Percentiles rank a stretch among this genome's conserved stretches.
phyloP scores from a whole-genome alignment of 2,329 filamentous ascomycete genomes.

The Balansia obtecta region DNA sequence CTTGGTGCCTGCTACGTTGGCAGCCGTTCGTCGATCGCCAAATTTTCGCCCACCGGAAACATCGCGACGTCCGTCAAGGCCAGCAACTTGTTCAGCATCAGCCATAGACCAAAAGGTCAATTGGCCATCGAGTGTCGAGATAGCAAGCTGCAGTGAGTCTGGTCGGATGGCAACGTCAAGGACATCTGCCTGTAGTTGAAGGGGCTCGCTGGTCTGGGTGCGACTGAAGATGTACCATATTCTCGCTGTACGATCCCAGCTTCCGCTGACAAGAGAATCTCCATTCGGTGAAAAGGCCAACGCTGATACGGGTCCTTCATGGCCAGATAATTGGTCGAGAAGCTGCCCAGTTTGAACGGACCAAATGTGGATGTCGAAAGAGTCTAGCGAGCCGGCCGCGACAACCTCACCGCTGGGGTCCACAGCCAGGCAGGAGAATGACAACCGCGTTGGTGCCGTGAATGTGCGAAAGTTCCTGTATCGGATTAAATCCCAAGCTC shows the following conservation, averaged over 20 bases:
- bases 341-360: slow-evolving; percentile 95
- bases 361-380: slow-evolving; percentile 97
- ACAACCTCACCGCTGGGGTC: slow-evolving; percentile 95
- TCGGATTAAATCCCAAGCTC: slow-evolving; percentile 91
- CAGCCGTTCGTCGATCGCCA: slow-evolving; percentile 78
- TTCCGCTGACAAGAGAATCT: slow-evolving; percentile 72
- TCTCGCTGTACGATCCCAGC: slow-evolving; percentile 91
- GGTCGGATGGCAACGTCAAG: slow-evolving; percentile 77
- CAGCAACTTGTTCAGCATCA: slow-evolving; percentile 75
- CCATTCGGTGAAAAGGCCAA: slow-evolving; percentile 84
- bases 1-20: slow-evolving; percentile 83
- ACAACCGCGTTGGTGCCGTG: slow-evolving; percentile 79
- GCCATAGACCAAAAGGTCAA: slow-evolving; percentile 89
- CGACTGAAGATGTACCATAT: slow-evolving; percentile 93
- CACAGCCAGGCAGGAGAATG: slow-evolving; percentile 90
- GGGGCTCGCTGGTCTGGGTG: slow-evolving; percentile 86
- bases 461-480: slow-evolving; percentile 98
- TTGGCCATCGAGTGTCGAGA: slow-evolving; percentile 87
- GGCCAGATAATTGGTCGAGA: slow-evolving; percentile 78
- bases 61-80: slow-evolving; percentile 81
- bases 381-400: slow-evolving; percentile 87
- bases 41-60: slow-evolving; percentile 85
- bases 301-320: slow-evolving; percentile 85
- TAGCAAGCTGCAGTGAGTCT: slow-evolving; percentile 80
- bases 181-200: slow-evolving; percentile 86